These are phyloP conservation scores for Przewalskia tangutica DNA, from an alignment of 257 asterid genomes.

Conservation along the genomic window DNA sequence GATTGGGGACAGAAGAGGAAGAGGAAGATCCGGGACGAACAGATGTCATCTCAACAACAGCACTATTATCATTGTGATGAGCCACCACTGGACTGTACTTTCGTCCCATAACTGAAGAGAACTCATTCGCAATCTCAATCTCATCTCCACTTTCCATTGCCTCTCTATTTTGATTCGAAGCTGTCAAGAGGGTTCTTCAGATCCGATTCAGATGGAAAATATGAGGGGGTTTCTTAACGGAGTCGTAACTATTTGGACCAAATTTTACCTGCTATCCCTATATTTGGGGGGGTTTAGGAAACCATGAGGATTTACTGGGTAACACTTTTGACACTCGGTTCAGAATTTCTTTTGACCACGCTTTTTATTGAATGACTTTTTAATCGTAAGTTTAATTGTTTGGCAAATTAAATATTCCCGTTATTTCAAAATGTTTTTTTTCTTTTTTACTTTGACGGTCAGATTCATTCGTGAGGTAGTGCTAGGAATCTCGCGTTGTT, in stretches of 20 bases:
- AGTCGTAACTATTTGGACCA: neutral
- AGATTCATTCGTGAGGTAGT: no score
- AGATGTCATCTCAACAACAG: slow-evolving; percentile 59
- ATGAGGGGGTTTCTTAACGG: neutral
- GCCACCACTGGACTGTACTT: slow-evolving; percentile 66
- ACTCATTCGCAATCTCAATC: slow-evolving; percentile 29
- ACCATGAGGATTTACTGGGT: neutral
- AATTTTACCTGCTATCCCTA: neutral
- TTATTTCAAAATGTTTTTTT: no score
- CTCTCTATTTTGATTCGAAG: neutral
- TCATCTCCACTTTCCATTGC: slow-evolving; percentile 25
- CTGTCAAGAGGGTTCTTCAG: neutral
- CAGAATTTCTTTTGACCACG: neutral
- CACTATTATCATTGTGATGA: slow-evolving; percentile 47
- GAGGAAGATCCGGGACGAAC: slow-evolving; percentile 44
- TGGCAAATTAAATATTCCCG: neutral
- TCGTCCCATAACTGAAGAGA: slow-evolving; percentile 46
- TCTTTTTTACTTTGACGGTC: no score
- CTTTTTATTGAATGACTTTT: neutral
- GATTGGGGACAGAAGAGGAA: slow-evolving; percentile 6
- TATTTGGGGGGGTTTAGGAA: neutral
- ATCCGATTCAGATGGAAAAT: neutral
- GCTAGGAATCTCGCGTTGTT: no score
- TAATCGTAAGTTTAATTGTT: neutral
- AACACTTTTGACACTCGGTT: neutral